phyloP scores from a whole-genome alignment of 2,329 filamentous ascomycete species.

The Ceratocystis diversiconidia region DNA sequence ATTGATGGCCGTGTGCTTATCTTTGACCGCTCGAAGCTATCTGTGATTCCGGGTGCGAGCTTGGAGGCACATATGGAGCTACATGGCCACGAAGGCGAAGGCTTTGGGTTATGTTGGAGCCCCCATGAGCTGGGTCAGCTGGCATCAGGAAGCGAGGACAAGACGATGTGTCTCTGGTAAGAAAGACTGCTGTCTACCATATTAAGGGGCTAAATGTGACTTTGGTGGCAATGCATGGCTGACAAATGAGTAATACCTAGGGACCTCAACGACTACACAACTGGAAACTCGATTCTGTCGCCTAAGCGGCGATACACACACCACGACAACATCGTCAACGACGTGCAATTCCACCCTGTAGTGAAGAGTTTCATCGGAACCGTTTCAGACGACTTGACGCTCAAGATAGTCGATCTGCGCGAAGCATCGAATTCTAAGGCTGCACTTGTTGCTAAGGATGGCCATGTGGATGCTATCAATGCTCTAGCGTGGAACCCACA shows the following conservation, averaged over 20 bases:
- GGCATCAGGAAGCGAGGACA: constrained; percentile 82
- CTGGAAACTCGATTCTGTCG: constrained; percentile 53
- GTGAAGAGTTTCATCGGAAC: constrained; percentile 77
- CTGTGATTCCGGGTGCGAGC: constrained; percentile 56
- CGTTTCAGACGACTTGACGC: constrained; percentile 85
- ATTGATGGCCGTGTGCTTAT: constrained; percentile 78
- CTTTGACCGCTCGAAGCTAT: constrained; percentile 93
- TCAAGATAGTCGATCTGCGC: constrained; percentile 84
- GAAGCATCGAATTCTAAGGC: constrained; percentile 50
- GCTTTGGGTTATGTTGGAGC: constrained; percentile 88
- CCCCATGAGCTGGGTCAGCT: constrained; percentile 69
- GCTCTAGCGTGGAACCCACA: constrained; percentile 88
- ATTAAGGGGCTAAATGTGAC: too few relatives aligned
- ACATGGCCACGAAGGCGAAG: constrained; percentile 72
- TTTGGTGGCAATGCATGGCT: constrained; percentile 10
- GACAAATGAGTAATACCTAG: constrained; percentile 28
- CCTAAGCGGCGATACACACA: constrained; percentile 68
- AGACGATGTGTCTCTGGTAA: constrained; percentile 79
- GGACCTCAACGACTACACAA: constrained; percentile 66
- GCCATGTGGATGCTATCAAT: constrained; percentile 88
- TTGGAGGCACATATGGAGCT: constrained; percentile 75
- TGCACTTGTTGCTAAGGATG: constrained; percentile 53
- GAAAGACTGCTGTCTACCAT: neutral
- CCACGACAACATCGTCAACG: constrained; percentile 84
- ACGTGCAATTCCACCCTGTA: constrained; percentile 87